These are phyloP conservation scores for Barnettozyma hawaiiensis DNA, from an alignment of 1,139 yeast genomes.

Conservation along the genomic window DNA sequence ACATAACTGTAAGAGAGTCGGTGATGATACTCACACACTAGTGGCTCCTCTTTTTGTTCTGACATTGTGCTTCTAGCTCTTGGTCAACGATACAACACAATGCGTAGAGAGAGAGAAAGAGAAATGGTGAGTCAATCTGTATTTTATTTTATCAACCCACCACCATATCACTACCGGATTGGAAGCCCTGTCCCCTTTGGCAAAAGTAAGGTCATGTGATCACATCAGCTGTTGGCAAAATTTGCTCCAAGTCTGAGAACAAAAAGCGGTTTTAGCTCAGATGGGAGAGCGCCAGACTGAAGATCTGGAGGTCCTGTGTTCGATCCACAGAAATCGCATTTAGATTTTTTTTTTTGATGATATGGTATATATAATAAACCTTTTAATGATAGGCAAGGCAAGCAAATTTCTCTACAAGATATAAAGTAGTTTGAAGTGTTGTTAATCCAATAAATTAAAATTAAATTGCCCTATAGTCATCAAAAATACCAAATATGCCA, in stretches of 20 bases:
- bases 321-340: conserved; percentile 79
- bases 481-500: conserved; percentile 23
- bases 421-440: too few relatives aligned
- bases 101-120: neutral
- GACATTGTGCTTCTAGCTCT: conserved; percentile 6
- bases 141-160: too few relatives aligned
- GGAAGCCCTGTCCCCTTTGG: too few relatives aligned
- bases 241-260: neutral
- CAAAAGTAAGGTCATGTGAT: too few relatives aligned
- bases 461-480: conserved; percentile 15
- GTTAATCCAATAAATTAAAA: too few relatives aligned
- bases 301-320: conserved; percentile 87
- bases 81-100: too few relatives aligned
- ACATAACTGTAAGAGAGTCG: neutral
- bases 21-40: conserved; percentile 15
- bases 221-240: too few relatives aligned
- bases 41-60: conserved; percentile 12
- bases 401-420: too few relatives aligned
- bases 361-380: too few relatives aligned
- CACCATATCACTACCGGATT: too few relatives aligned
- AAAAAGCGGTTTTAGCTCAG: conserved; percentile 56
- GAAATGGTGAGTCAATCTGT: too few relatives aligned
- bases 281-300: conserved; percentile 90
- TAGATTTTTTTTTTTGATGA: neutral
- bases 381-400: too few relatives aligned